Base-by-base conservation (phyloP, 352 stramenopile species). In the Pythium monospermum region DNA sequence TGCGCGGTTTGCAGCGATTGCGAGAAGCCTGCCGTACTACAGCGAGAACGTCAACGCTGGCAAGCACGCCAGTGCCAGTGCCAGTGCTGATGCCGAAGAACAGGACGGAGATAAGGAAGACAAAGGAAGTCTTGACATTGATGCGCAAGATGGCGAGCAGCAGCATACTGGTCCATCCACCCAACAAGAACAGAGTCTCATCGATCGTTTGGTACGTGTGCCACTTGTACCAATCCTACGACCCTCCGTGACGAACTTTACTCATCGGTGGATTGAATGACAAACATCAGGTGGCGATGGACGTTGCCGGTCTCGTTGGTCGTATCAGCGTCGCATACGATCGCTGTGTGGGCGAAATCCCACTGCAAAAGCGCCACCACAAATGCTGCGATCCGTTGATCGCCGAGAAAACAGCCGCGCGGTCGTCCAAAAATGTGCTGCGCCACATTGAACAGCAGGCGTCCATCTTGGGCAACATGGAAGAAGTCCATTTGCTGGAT, bases 361-460 rank as follows among this genome's bases (percentile, higher is more conserved):
- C 59, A 13, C 49, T 83, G 21, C 63, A 90, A 38, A 90, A 87
- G 39, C 71, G 87, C n/a, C 59, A 69, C n/a, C 77, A 93, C 53
- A 35, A 46, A 6, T 80, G 69, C 50, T 93, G 83, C 44, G 66
- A 83, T 26, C 51, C 64, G n/a, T 51, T 93, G 41, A 61, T 87
- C 10, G 57, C 68, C 25, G 67, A 87, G 41, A 93, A 93, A 57
- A 70, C 68, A 16, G 66, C 59, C 4, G 62, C 75, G 0, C 69
- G 74, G 19, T 66, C 83, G 4, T 76, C 72, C 1, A 77, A 85
- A 50, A 87, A 69, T 33, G 53, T 82, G 12, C 49, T 93, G 40
- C 73, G 83, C 6, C 83, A 93, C 57, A 91, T 93, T 43, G 72
- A 91, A 55, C 83, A 93, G 50, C 83, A 93, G 39, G 71, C 80